Base-by-base conservation (phyloP, 2,329 filamentous ascomycete genomes). In the Metarhizium album region DNA sequence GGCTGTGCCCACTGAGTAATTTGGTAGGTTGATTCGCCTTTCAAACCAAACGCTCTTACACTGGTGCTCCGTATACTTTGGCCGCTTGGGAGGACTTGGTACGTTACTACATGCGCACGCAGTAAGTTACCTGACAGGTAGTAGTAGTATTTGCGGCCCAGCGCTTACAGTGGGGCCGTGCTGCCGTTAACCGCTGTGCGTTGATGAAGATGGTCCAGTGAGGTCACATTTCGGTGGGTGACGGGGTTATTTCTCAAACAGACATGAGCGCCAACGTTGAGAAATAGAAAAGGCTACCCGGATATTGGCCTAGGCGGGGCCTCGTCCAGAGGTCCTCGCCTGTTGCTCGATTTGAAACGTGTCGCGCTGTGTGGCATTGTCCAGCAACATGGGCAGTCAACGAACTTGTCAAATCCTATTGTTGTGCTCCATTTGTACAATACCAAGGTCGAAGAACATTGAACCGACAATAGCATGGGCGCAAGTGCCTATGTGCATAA, bases 111-210 rank as follows among this genome's bases (percentile, higher is more conserved):
- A n/a, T n/a, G n/a, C n/a, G n/a, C n/a, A n/a, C n/a, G n/a, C n/a
- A n/a, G n/a, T n/a, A n/a, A n/a, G n/a, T n/a, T n/a, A n/a, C n/a
- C n/a, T n/a, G n/a, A n/a, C n/a, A n/a, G n/a, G n/a, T n/a, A n/a
- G n/a, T n/a, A n/a, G n/a, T n/a, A n/a, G n/a, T n/a, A 40, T 20
- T 24, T 24, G 40, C 22, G 40, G 7, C 20, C n/a, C 22, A 29
- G 46, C 46, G 46, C 46, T 47, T 47, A 27, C 46, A 38, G 33
- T 27, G 31, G 33, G 46, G 31, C 46, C 23, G 46, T 24, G 40
- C 20, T 43, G 9, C 20, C 40, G 13, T 24, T 43, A 24, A 43
- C 20, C 40, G 40, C 40, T 16, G 40, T 9, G 20, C 22, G 22
- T 24, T 13, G 40, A 24, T 24, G 22, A 43, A 43, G 40, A 18